phyloP scores from a whole-genome alignment of 495 filamentous ascomycete genomes.

The Niebla homalea region DNA sequence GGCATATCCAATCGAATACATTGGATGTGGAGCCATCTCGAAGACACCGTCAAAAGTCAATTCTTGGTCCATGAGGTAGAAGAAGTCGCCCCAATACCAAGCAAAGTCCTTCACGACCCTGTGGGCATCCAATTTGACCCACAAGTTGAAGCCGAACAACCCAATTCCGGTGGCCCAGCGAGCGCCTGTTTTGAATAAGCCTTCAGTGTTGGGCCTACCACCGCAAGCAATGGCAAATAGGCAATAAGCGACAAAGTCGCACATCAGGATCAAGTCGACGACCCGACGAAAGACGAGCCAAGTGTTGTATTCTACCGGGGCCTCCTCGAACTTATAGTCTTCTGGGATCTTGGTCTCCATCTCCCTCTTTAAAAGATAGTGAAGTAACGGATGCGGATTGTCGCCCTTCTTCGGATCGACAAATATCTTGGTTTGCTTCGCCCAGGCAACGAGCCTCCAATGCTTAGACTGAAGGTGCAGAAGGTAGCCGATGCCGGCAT shows the following conservation, averaged over 20 bases:
- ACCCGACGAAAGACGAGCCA: constrained; percentile 93
- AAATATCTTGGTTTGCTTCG: constrained; percentile 71
- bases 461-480: constrained; percentile 83
- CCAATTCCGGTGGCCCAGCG: constrained; percentile 73
- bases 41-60: constrained; percentile 97
- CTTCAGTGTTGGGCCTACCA: constrained; percentile 57
- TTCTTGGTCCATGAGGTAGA: constrained; percentile 95
- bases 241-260: constrained; percentile 93
- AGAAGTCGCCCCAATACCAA: constrained; percentile 99
- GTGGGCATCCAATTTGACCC: constrained; percentile 97
- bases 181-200: constrained; percentile 46
- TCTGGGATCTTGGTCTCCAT: constrained; percentile 86
- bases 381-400: constrained; percentile 69
- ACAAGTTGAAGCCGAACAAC: constrained; percentile 89
- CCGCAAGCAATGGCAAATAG: constrained; percentile 88
- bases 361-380: constrained; percentile 70
- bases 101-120: constrained; percentile 98
- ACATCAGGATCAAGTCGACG: constrained; percentile 94
- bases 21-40: constrained; percentile 97
- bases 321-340: constrained; percentile 87
- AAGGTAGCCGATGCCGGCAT: constrained; percentile 83
- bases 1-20: constrained; percentile 98
- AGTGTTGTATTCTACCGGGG: constrained; percentile 95
- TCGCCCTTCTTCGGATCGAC: constrained; percentile 66
- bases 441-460: constrained; percentile 75